Evolutionary conservation across 345 rosid species (phyloP).

Genomic region (Iberis pinnata): DNA sequence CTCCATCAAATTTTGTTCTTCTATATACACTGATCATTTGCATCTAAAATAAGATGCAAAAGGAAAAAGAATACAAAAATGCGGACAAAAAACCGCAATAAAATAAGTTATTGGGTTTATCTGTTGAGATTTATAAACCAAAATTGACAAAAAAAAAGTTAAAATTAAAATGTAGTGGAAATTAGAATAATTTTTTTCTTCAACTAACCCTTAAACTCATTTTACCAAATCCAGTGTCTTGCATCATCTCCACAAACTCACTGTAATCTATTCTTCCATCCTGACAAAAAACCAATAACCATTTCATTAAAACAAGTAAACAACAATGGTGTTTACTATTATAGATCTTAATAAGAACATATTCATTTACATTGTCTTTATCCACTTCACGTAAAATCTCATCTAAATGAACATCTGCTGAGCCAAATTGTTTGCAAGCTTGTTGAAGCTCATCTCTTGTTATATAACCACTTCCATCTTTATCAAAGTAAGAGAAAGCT

Average conservation of each 20-base stretch:
- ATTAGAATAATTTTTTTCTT: slow-evolving; percentile 4
- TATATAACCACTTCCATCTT: slow-evolving; percentile 90
- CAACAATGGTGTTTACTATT: too few relatives aligned
- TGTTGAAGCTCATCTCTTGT: slow-evolving; percentile 80
- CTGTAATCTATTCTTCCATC: slow-evolving; percentile 86
- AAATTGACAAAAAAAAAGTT: too few relatives aligned
- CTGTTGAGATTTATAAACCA: too few relatives aligned
- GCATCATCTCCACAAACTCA: slow-evolving; percentile 90
- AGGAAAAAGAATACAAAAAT: too few relatives aligned
- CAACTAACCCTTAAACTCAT: slow-evolving; percentile 23
- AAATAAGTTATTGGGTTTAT: too few relatives aligned
- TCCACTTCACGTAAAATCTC: slow-evolving; percentile 73
- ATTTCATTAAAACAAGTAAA: neutral
- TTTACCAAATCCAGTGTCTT: slow-evolving; percentile 47
- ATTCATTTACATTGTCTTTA: slow-evolving; percentile 59
- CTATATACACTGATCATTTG: too few relatives aligned
- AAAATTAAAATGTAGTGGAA: neutral
- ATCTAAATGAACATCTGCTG: slow-evolving; percentile 52
- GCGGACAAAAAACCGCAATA: too few relatives aligned
- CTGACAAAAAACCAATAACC: slow-evolving; percentile 26
- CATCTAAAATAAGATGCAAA: too few relatives aligned
- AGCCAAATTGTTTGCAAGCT: slow-evolving; percentile 74
- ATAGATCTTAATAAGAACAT: too few relatives aligned
- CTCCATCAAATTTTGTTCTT: too few relatives aligned
- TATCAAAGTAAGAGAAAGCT: slow-evolving; percentile 84